Evolutionary conservation across 805 yeast genomes (phyloP).

Genomic region (Candida anglica): DNA sequence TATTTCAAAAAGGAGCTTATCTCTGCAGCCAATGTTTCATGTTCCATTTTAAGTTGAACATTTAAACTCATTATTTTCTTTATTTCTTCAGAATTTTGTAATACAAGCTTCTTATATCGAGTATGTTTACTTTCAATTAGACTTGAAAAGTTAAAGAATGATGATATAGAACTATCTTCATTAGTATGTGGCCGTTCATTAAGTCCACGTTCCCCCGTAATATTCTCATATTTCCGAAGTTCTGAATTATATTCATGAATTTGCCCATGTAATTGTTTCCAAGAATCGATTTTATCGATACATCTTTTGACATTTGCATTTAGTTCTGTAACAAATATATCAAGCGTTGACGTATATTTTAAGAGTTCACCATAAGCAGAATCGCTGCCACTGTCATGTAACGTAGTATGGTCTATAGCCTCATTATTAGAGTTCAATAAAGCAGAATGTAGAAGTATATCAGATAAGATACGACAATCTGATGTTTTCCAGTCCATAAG

Average conservation of each 20-base stretch:
- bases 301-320: constrained; percentile 18
- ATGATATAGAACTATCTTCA: constrained; percentile 11
- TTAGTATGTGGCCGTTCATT: constrained; percentile 5
- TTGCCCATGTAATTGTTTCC: constrained; percentile 26
- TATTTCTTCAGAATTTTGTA: constrained; percentile 38
- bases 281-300: constrained; percentile 18
- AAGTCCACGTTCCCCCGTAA: background rate
- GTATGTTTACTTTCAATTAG: constrained; percentile 52
- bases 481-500: constrained; percentile 28
- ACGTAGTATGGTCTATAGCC: background rate
- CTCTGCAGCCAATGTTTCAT: constrained; percentile 62
- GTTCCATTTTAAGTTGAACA: constrained; percentile 45
- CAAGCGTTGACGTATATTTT: constrained; percentile 19
- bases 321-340: constrained; percentile 18
- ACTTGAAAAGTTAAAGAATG: constrained; percentile 30
- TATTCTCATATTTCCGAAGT: constrained; percentile 21
- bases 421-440: constrained; percentile 6
- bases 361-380: constrained; percentile 10
- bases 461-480: constrained; percentile 24
- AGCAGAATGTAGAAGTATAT: constrained; percentile 10
- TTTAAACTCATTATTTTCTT: constrained; percentile 40
- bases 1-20: constrained; percentile 54
- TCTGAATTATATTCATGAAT: constrained; percentile 27
- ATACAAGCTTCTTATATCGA: constrained; percentile 41
- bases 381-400: background rate